A percentile compares a stretch with the other conserved stretches of the same genome.
Evolutionary conservation across 2,329 filamentous ascomycete genomes (phyloP).

Genomic region (Arthrobotrys iridis): DNA sequence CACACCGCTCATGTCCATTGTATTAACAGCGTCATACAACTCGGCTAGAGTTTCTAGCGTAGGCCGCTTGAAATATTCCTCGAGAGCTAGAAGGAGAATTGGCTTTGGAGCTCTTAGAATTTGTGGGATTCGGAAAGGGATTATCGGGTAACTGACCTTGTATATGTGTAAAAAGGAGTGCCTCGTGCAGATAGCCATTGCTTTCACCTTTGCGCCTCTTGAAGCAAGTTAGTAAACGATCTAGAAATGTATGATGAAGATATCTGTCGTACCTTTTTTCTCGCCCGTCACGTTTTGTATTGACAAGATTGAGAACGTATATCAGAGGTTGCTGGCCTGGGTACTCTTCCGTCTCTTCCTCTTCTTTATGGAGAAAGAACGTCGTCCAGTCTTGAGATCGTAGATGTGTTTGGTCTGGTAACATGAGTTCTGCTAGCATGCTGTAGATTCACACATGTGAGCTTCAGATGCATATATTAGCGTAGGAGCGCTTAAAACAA

Average conservation of each 20-base stretch:
- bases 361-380: conserved; percentile 97
- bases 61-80: conserved; percentile 96
- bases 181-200: conserved; percentile 98
- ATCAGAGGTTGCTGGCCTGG: conserved; percentile 81
- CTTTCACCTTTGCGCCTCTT: conserved; percentile 92
- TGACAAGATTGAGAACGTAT: conserved; percentile 96
- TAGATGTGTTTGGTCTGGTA: conserved; percentile 95
- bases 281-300: conserved; percentile 94
- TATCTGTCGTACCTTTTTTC: conserved; percentile 71
- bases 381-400: conserved; percentile 98
- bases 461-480: neutral
- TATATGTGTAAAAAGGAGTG: conserved; percentile 99
- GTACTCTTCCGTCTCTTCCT: conserved; percentile 78
- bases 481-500: conserved; percentile 6
- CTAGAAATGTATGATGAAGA: neutral
- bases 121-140: conserved; percentile 48
- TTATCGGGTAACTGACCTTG: conserved; percentile 70
- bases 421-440: conserved; percentile 97
- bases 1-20: conserved; percentile 95
- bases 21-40: conserved; percentile 91
- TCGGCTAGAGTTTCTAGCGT: conserved; percentile 85
- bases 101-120: conserved; percentile 68
- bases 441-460: conserved; percentile 46
- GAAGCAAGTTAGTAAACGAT: conserved; percentile 27
- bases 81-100: conserved; percentile 84